Conservation (phyloP, 2,329 filamentous ascomycete species). For the Trichophyton rubrum region DNA sequence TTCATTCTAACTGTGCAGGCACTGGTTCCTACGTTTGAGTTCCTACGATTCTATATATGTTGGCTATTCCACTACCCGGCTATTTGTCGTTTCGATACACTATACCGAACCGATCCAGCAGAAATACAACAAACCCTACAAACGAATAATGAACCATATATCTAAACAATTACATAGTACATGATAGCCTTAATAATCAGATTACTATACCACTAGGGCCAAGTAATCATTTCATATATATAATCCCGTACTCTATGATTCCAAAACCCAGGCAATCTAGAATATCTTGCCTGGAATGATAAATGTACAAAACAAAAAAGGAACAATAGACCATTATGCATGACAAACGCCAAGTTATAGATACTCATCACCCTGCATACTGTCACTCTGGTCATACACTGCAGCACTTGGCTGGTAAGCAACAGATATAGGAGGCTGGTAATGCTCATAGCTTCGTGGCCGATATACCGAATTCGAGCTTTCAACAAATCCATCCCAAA, state of each 20-base stretch:
- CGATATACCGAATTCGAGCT: conserved; percentile 4
- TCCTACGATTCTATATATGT: background rate
- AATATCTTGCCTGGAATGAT: background rate
- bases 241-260: background rate
- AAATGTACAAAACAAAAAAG: background rate
- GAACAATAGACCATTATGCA: background rate
- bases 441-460: background rate
- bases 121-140: background rate
- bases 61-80: background rate
- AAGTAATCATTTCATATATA: background rate
- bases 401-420: background rate
- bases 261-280: background rate
- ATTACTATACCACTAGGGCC: background rate
- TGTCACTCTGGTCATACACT: conserved; percentile 2
- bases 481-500: conserved; percentile 34
- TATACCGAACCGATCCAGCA: background rate
- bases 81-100: background rate
- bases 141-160: background rate
- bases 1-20: background rate
- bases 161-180: background rate
- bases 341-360: conserved; percentile 5
- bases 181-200: background rate
- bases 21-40: background rate
- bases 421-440: background rate
- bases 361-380: conserved; percentile 12